Percentiles rank a stretch among this genome's conserved stretches.
Evolutionary conservation across 805 yeast genomes (phyloP).

Genomic region (Metschnikowia lunata): DNA sequence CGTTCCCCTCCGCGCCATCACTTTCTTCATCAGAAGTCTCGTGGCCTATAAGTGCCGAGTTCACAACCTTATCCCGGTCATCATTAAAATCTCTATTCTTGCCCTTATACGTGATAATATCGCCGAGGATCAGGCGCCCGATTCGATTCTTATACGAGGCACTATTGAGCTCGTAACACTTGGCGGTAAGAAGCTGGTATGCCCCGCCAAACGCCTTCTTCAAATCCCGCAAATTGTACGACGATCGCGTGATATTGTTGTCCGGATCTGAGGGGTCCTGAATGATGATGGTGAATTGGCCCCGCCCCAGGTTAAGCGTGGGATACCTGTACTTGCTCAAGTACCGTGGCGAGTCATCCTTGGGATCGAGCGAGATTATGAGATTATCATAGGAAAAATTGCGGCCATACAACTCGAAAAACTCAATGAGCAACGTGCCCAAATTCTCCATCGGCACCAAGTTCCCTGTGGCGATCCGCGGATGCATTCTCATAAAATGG

Average conservation of each 20-base stretch:
- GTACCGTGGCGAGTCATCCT: conserved; percentile 55
- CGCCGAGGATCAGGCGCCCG: conserved; percentile 74
- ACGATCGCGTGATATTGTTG: conserved; percentile 85
- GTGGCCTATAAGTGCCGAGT: conserved; percentile 49
- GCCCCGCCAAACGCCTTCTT: conserved; percentile 89
- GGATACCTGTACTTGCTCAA: conserved; percentile 53
- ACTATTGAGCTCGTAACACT: conserved; percentile 67
- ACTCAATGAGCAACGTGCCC: conserved; percentile 84
- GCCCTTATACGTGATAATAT: conserved; percentile 71
- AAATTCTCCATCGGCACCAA: conserved; percentile 69
- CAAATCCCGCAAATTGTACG: conserved; percentile 73
- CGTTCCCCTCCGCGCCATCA: conserved; percentile 35
- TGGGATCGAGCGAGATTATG: conserved; percentile 58
- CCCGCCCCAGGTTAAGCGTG: conserved; percentile 46
- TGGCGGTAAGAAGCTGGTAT: conserved; percentile 66
- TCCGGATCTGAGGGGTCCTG: conserved; percentile 83
- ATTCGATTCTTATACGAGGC: conserved; percentile 62
- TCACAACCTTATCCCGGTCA: conserved; percentile 59
- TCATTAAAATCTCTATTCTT: conserved; percentile 72
- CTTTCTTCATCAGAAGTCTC: conserved; percentile 20
- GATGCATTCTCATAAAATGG: conserved; percentile 75
- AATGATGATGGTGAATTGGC: conserved; percentile 63
- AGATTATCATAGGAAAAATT: conserved; percentile 81
- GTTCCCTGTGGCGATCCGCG: conserved; percentile 62
- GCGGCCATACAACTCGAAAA: conserved; percentile 87